Evolutionary conservation across 1,284 basidiomycete species (phyloP).

Genomic region (Irpex lacteus): DNA sequence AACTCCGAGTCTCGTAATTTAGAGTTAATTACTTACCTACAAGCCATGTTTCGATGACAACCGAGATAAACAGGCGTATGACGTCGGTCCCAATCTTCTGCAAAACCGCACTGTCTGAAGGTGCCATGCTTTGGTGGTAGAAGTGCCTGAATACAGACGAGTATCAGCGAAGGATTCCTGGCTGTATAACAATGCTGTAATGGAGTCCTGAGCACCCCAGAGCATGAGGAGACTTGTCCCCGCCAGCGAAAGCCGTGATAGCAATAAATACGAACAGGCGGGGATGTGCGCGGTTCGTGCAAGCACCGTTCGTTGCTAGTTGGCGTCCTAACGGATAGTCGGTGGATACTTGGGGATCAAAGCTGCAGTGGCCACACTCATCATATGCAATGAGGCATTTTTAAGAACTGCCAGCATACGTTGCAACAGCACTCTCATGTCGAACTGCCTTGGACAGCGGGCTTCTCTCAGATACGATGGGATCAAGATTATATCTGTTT

Average conservation of each 20-base stretch:
- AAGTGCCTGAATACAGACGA: background rate
- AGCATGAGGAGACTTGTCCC: too few species aligned
- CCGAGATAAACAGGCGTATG: conserved; percentile 10
- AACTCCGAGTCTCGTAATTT: too few species aligned
- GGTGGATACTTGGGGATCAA: too few species aligned
- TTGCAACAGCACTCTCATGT: background rate
- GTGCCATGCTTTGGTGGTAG: conserved; percentile 22
- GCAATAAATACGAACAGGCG: too few species aligned
- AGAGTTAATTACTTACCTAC: conserved; percentile 5
- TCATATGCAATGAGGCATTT: background rate
- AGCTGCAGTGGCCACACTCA: background rate
- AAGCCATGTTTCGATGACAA: conserved; percentile 11
- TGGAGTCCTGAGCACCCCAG: background rate
- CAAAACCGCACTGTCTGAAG: conserved; percentile 3
- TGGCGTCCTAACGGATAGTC: too few species aligned
- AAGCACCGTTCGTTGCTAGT: too few species aligned
- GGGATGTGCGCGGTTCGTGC: too few species aligned
- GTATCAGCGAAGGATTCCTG: background rate
- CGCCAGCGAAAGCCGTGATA: too few species aligned
- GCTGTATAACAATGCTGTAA: background rate
- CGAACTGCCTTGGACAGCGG: too few species aligned
- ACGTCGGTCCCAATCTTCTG: conserved; percentile 12
- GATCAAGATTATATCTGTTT: too few species aligned
- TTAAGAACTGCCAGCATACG: background rate
- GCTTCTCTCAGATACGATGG: too few species aligned